These are phyloP conservation scores for Colletotrichum sp. DNA, from an alignment of 2,329 filamentous ascomycete species.

Conservation along the genomic window DNA sequence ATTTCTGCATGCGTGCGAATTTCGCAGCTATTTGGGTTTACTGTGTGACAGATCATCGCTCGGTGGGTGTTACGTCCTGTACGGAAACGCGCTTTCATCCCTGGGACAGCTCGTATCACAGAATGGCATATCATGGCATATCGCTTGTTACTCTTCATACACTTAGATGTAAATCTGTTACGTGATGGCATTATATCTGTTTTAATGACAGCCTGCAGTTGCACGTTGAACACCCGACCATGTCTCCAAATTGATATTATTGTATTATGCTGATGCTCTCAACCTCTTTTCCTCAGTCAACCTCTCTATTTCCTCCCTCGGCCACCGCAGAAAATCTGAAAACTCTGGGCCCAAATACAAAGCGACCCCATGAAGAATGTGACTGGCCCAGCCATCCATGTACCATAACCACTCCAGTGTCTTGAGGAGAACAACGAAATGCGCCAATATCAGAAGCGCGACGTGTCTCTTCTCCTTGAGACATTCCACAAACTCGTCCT, in stretches of 20 bases:
- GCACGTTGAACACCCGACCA: rapidly evolving
- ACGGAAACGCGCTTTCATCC: neutral
- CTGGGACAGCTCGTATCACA: neutral
- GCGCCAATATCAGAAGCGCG: conserved; percentile 21
- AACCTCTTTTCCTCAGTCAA: neutral
- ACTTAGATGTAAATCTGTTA: neutral
- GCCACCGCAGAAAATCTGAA: conserved; percentile 21
- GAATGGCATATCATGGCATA: neutral
- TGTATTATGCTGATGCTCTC: neutral
- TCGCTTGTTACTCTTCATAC: neutral
- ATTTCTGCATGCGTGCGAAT: neutral
- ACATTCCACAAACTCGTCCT: conserved; percentile 10
- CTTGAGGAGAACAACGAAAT: conserved; percentile 21
- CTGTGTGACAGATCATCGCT: neutral
- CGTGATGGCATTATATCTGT: neutral
- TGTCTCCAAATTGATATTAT: neutral
- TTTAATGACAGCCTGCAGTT: neutral
- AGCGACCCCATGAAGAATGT: conserved; percentile 9
- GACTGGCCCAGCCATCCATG: conserved; percentile 23
- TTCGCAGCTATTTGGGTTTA: neutral
- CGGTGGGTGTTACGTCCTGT: neutral
- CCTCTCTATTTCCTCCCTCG: conserved; percentile 27
- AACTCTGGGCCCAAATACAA: neutral
- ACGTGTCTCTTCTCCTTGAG: conserved; percentile 9
- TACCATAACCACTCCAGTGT: conserved; percentile 23